Conservation (phyloP, 139 green algal species). For the Zygnema circumcarinatum region DNA sequence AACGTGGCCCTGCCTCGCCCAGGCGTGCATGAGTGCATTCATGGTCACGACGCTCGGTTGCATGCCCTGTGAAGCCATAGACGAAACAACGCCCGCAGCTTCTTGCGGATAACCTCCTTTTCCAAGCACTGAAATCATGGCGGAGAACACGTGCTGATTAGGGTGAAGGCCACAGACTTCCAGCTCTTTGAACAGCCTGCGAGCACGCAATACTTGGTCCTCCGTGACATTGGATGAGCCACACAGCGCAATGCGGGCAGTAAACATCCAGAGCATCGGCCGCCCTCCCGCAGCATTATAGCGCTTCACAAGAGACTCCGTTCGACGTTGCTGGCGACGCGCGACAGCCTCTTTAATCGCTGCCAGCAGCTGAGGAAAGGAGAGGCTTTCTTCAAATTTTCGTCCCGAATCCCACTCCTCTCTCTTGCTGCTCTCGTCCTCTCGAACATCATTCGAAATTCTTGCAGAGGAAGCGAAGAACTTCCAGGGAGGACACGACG, state of each 20-base stretch:
- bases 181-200: neutral
- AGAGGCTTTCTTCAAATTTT: too few species aligned
- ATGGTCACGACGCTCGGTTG: neutral
- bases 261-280: conserved; percentile 12
- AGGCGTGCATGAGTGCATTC: conserved; percentile 9
- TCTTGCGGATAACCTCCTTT: neutral
- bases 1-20: neutral
- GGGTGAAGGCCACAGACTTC: neutral
- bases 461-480: too few species aligned
- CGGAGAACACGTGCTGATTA: neutral
- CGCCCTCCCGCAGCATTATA: neutral
- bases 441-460: too few species aligned
- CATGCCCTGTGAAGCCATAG: neutral
- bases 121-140: neutral
- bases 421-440: too few species aligned
- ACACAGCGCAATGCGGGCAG: neutral
- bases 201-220: neutral
- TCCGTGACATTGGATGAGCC: neutral
- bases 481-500: too few species aligned
- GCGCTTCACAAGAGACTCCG: neutral
- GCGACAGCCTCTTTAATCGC: neutral
- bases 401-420: too few species aligned
- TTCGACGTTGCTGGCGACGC: neutral
- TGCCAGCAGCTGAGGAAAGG: too few species aligned
- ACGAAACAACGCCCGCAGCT: neutral